phyloP scores from a whole-genome alignment of 352 stramenopile species.

The Hyaloperonospora arabidopsidis region DNA sequence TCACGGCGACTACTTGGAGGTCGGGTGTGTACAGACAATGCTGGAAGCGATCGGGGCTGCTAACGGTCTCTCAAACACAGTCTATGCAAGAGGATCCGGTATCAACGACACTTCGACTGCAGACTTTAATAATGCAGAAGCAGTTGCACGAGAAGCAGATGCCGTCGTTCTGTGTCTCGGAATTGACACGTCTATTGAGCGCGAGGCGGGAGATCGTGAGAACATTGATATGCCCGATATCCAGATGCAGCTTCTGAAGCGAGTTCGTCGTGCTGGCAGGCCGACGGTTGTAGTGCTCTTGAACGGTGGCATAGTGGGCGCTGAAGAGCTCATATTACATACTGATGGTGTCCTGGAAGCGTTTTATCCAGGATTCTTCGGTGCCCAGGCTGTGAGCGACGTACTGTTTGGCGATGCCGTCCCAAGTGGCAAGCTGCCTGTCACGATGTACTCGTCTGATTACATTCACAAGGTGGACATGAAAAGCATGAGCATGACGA shows the following conservation, averaged over 20 bases:
- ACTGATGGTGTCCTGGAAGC: constrained; percentile 60
- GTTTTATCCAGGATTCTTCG: constrained; percentile 81
- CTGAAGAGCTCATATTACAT: constrained; percentile 63
- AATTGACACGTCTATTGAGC: constrained; percentile 75
- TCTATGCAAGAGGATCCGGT: constrained; percentile 35
- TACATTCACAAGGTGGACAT: constrained; percentile 71
- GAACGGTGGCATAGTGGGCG: constrained; percentile 77
- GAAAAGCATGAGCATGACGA: constrained; percentile 88
- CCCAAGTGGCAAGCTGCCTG: constrained; percentile 72
- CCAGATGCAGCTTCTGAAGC: constrained; percentile 70
- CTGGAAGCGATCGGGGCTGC: constrained; percentile 50
- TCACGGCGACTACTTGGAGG: constrained; percentile 57
- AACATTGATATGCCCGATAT: constrained; percentile 60
- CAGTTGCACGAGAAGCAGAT: constrained; percentile 32
- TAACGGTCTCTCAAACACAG: constrained; percentile 36
- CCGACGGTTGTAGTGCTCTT: constrained; percentile 82
- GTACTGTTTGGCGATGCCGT: constrained; percentile 80
- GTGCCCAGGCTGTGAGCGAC: constrained; percentile 68
- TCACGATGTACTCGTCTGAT: constrained; percentile 82
- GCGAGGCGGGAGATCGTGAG: constrained; percentile 64
- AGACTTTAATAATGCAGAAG: constrained; percentile 44
- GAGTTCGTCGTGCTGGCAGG: constrained; percentile 48
- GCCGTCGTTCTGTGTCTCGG: constrained; percentile 75
- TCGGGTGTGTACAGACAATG: constrained; percentile 61
- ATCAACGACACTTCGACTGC: constrained; percentile 61